phyloP scores from a whole-genome alignment of 1,284 basidiomycete genomes.

The Blastosporella zonata region DNA sequence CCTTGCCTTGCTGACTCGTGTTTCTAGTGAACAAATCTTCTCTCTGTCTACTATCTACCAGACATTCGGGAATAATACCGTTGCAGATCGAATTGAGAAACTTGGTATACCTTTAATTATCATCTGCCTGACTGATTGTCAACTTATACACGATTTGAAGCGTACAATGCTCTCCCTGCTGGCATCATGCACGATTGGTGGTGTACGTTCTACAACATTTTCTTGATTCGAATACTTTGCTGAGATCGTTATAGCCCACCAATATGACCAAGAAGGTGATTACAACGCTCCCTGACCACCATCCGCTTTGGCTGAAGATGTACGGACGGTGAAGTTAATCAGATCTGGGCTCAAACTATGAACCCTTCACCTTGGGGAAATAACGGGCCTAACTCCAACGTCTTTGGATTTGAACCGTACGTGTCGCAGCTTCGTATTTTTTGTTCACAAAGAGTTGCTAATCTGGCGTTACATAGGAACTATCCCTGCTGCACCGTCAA shows the following conservation, averaged over 20 bases:
- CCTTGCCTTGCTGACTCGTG: neutral
- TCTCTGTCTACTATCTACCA: constrained; percentile 37
- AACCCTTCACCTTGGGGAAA: constrained; percentile 34
- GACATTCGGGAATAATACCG: constrained; percentile 36
- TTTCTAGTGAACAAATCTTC: constrained; percentile 37
- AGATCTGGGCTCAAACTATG: constrained; percentile 38
- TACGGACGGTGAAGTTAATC: constrained; percentile 33
- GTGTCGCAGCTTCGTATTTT: constrained; percentile 10
- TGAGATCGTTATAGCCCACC: constrained; percentile 27
- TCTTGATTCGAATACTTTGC: neutral
- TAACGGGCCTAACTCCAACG: constrained; percentile 36
- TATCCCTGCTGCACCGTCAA: constrained; percentile 42
- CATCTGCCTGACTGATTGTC: neutral
- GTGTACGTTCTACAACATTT: constrained; percentile 25
- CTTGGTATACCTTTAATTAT: constrained; percentile 24
- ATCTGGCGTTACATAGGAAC: constrained; percentile 25
- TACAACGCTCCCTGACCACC: neutral
- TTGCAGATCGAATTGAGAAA: constrained; percentile 37
- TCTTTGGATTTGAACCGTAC: constrained; percentile 41
- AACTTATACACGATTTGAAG: constrained; percentile 17
- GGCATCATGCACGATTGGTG: constrained; percentile 36
- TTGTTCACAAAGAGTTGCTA: neutral
- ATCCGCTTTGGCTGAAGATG: neutral
- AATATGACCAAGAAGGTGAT: constrained; percentile 39
- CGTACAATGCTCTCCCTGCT: constrained; percentile 38